These are phyloP conservation scores for Dendrothele bispora DNA, from an alignment of 768 basidiomycete genomes.

Conservation along the genomic window DNA sequence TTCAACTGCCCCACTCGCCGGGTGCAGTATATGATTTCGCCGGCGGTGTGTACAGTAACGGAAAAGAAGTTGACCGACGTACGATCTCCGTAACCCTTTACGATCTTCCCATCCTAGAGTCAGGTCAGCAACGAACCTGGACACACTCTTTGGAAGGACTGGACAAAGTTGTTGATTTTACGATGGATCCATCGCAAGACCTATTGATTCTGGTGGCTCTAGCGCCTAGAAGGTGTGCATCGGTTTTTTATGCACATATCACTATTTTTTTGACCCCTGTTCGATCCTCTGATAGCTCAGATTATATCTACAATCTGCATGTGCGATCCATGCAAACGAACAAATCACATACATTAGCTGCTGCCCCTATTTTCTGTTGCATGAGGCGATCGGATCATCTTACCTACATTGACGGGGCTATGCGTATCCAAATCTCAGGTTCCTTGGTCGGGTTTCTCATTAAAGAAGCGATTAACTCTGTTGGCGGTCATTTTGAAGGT, in stretches of 20 bases:
- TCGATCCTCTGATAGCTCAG: slow-evolving; percentile 28
- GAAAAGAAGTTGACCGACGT: slow-evolving; percentile 37
- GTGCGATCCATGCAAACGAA: slow-evolving; percentile 52
- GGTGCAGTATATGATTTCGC: slow-evolving; percentile 53
- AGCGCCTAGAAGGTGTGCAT: slow-evolving; percentile 41
- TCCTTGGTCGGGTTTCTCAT: slow-evolving; percentile 49
- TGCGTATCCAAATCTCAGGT: slow-evolving; percentile 47
- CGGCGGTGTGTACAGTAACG: slow-evolving; percentile 51
- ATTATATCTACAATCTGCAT: slow-evolving; percentile 48
- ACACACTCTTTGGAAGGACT: slow-evolving; percentile 42
- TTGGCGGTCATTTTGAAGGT: slow-evolving; percentile 44
- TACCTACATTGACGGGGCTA: slow-evolving; percentile 37
- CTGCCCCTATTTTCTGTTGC: slow-evolving; percentile 37
- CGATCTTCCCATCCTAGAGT: slow-evolving; percentile 39
- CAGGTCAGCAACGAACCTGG: slow-evolving; percentile 37
- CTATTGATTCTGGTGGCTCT: slow-evolving; percentile 50
- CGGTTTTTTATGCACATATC: neutral
- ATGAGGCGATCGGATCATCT: slow-evolving; percentile 27
- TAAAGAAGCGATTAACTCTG: slow-evolving; percentile 41
- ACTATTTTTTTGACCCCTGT: neutral
- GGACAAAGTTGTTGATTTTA: slow-evolving; percentile 53
- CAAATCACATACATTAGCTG: slow-evolving; percentile 47
- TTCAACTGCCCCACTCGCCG: slow-evolving; percentile 41
- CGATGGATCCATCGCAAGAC: slow-evolving; percentile 58
- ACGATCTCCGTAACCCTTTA: too few species aligned